phyloP scores from a whole-genome alignment of 768 basidiomycete species.

The Leccinum olivaceopallidum region DNA sequence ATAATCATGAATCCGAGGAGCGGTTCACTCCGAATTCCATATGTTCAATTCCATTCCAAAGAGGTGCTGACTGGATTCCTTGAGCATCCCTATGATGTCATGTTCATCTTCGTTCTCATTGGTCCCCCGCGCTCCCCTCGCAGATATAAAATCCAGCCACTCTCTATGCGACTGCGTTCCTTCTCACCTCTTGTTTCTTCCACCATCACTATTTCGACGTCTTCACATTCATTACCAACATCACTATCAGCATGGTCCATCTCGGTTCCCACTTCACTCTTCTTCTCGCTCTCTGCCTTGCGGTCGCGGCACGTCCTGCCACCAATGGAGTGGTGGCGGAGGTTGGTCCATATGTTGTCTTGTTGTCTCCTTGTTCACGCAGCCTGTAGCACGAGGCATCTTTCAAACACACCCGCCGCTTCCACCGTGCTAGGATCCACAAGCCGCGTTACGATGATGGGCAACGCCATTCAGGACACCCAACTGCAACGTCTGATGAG shows the following conservation, averaged over 20 bases:
- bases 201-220: conserved; percentile 15
- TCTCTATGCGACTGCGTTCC: neutral
- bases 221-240: conserved; percentile 30
- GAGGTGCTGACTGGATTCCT: conserved; percentile 2
- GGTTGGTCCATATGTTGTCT: conserved; percentile 4
- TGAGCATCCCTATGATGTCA: conserved; percentile 18
- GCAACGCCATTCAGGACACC: conserved; percentile 23
- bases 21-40: neutral
- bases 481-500: conserved; percentile 13
- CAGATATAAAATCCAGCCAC: conserved; percentile 24
- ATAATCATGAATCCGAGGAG: no score
- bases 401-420: conserved; percentile 14
- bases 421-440: conserved; percentile 12
- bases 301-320: conserved; percentile 18
- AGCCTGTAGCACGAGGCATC: conserved; percentile 8
- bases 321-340: conserved; percentile 7
- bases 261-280: conserved; percentile 29
- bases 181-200: conserved; percentile 9
- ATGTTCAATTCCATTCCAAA: conserved; percentile 7
- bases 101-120: conserved; percentile 14
- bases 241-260: conserved; percentile 32
- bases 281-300: conserved; percentile 31
- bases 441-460: conserved; percentile 22
- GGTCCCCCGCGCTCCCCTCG: conserved; percentile 5
- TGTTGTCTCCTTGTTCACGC: conserved; percentile 6